Evolutionary conservation across 1,284 basidiomycete species (phyloP), one percentile per base, ranked within the genome.

Genomic region (Puccinia triticina): DNA sequence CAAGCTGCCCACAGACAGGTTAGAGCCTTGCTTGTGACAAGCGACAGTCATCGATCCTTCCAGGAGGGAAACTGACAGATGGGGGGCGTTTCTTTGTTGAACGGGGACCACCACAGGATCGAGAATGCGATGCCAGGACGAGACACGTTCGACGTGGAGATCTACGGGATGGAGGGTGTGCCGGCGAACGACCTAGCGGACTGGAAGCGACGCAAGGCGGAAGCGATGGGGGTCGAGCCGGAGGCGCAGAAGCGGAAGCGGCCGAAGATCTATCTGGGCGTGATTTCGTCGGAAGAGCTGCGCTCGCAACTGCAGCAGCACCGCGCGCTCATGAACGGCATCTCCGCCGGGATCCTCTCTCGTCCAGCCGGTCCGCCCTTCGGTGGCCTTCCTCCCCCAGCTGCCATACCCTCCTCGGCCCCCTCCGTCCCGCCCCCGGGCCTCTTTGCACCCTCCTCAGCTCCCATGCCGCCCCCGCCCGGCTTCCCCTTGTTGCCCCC

Each of bases 161-260:
- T 99, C 83, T 99, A 98, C 86, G 96, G 97, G 37, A 99, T 99
- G 97, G 96, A 96, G 87, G 96, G 96, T 83, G 95, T 98, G 81
- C 96, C 96, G 7, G 93, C 93, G 8, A 93, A 94, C 55, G 96
- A 98, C 87, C 90, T 97, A 43, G 94, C 92, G 40, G 95, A 96
- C 87, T 99, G 96, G 90, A 95, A 94, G 87, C 92, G 94, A 82
- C 91, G 93, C 85, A 97, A 94, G 87, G 95, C 95, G 87, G 92
- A 94, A 83, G 95, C 96, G 86, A 90, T 94, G 14, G 95, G 95
- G 57, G 90, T 95, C 32, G 91, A 91, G 16, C 91, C 93, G 2
- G 92, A 93, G 83, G 91, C 92, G 7, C 91, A 90, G 57, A 89
- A 91, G 23, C 84, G 84, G 69, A 96, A 96, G 87, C 90, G 93